Percentiles rank a stretch among this genome's conserved stretches.
Evolutionary conservation across 129 eudicot genomes (phyloP).

Genomic region (Flaveria ramosissima): DNA sequence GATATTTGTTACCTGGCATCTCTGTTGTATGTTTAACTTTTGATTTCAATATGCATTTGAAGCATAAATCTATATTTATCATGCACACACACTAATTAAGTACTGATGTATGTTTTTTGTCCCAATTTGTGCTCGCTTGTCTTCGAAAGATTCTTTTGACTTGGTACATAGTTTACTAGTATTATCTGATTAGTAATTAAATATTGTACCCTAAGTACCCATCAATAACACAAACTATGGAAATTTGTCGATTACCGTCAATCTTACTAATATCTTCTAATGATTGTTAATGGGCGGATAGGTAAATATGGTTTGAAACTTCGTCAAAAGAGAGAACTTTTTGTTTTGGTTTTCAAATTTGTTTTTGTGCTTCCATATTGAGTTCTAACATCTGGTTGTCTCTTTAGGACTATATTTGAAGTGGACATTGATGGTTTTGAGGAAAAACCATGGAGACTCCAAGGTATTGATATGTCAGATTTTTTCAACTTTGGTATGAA

Average conservation of each 20-base stretch:
- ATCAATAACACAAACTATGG: too few species aligned
- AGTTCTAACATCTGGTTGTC: constrained; percentile 19
- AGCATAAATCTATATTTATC: too few species aligned
- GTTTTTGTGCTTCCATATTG: constrained; percentile 1
- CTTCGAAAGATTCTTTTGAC: too few species aligned
- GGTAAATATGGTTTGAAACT: background rate
- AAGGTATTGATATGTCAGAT: constrained; percentile 72
- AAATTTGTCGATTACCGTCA: too few species aligned
- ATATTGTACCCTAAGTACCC: too few species aligned
- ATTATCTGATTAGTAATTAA: too few species aligned
- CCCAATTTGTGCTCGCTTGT: too few species aligned
- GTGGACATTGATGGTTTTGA: constrained; percentile 94
- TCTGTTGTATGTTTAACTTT: background rate
- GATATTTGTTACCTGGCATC: background rate
- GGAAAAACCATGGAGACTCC: constrained; percentile 94
- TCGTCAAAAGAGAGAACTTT: background rate
- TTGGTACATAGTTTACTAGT: too few species aligned
- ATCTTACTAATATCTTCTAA: background rate
- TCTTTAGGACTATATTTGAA: constrained; percentile 89
- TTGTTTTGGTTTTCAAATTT: too few species aligned
- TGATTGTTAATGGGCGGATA: background rate
- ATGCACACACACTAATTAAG: too few species aligned
- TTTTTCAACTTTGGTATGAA: constrained; percentile 90
- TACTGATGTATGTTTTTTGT: too few species aligned
- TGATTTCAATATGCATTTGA: background rate